These are phyloP conservation scores for Chlamydomonas schloesseri DNA, from an alignment of 139 green algal species.

Conservation along the genomic window DNA sequence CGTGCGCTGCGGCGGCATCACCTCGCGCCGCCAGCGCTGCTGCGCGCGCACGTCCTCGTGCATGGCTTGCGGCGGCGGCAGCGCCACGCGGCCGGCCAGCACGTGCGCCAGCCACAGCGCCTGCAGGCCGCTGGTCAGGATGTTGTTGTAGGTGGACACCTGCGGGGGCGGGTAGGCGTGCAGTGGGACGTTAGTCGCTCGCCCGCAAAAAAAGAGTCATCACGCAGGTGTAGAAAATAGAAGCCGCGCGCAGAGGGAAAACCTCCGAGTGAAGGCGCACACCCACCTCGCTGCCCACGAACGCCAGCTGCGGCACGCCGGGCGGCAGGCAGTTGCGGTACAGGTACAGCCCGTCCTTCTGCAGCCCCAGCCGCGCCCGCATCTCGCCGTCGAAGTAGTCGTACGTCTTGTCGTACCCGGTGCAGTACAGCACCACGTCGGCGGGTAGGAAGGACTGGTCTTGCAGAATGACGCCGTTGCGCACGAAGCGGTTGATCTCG, in stretches of 20 bases:
- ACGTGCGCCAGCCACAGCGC: conserved; percentile 48
- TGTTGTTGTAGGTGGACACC: conserved; percentile 51
- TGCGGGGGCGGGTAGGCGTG: not conserved
- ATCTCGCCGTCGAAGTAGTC: conserved; percentile 47
- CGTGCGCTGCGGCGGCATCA: conserved; percentile 33
- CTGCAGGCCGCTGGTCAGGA: conserved; percentile 44
- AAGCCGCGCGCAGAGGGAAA: not conserved
- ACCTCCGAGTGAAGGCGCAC: too few species aligned
- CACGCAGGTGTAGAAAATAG: not conserved
- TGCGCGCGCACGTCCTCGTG: conserved; percentile 42
- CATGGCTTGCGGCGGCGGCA: conserved; percentile 21
- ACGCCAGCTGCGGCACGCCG: conserved; percentile 41
- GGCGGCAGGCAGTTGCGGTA: conserved; percentile 52
- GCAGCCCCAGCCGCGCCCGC: conserved; percentile 45
- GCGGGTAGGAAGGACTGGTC: conserved; percentile 12
- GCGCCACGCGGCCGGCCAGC: not conserved
- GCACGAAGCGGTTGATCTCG: conserved; percentile 22
- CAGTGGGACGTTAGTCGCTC: not conserved
- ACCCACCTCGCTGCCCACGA: conserved; percentile 47
- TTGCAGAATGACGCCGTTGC: conserved; percentile 19
- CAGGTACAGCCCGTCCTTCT: conserved; percentile 61
- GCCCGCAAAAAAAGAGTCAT: not conserved
- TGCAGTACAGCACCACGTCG: conserved; percentile 59
- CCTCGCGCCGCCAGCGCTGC: conserved; percentile 36
- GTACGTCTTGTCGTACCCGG: conserved; percentile 49